Evolutionary conservation across 805 yeast species (phyloP), one percentile per base, ranked within the genome.

Genomic region (Metschnikowia lunata): DNA sequence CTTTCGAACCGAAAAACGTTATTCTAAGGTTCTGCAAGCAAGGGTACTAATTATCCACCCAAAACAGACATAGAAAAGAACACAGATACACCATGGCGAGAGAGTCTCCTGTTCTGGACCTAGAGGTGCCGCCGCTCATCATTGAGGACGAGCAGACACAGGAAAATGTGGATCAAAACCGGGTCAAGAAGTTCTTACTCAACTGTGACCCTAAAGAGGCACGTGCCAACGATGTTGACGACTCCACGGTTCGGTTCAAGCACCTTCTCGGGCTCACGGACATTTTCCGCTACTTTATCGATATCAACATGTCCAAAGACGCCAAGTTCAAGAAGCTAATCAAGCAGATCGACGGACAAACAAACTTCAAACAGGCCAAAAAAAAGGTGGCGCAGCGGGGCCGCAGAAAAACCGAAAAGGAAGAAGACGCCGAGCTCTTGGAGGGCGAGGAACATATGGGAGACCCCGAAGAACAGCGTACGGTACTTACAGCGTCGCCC

Each of bases 361-460:
- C 64, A 27, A 72, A 72, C 23, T 69, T 70, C 39, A 61, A 66
- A 32, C 65, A 63, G 39, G 50, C 54, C 12, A 45, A 52, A 26
- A 49, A 55, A n/a, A 43, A 57, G 50, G 47, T 38, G 6, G 52
- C 52, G 47, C 50, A 69, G 26, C 82, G 93, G 39, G 51, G 53
- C 8, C 80, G 86, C 43, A 76, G 97, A 51, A 93, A 90, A 58
- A 82, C 96, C 0, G 98, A 93, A 64, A 85, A 88, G 64, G 97
- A 91, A 63, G 99, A 91, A 65, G 98, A 91, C 62, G 95, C 88
- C 2, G 97, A 91, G 62, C 73, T 91, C 46, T 74, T 91, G 58
- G 79, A 82, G 45, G 96, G 85, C 46, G 97, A 88, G 62, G 88
- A 79, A 50, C 79, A 71, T 39, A 86, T 77, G 50, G 77, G 71